Conservation (phyloP, 2,329 filamentous ascomycete genomes). For the Xylariales sp. region DNA sequence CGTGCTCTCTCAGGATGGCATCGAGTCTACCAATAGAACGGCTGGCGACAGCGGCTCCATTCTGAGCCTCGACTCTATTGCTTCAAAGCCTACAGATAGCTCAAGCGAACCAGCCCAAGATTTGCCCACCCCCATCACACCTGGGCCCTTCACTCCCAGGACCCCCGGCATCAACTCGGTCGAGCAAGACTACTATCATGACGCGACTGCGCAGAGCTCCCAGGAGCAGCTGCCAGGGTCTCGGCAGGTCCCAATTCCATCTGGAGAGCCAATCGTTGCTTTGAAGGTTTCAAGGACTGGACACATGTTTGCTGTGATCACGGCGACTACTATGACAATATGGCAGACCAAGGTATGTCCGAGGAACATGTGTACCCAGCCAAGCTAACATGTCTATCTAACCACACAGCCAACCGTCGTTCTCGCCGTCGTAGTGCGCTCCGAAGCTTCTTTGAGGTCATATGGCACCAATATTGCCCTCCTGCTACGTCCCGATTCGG, state of each 20-base stretch:
- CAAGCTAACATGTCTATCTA: too few relatives aligned
- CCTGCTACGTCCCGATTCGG: constrained; percentile 83
- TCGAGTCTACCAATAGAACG: constrained; percentile 34
- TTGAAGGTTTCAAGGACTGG: constrained; percentile 74
- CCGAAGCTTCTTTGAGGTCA: constrained; percentile 68
- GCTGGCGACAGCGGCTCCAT: constrained; percentile 29
- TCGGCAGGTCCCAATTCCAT: constrained; percentile 39
- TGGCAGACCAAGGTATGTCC: constrained; percentile 91
- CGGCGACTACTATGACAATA: constrained; percentile 77
- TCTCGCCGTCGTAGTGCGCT: constrained; percentile 79
- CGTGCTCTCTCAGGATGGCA: constrained; percentile 58
- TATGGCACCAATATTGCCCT: constrained; percentile 85
- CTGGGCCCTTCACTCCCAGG: constrained; percentile 46
- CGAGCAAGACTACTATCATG: constrained; percentile 45
- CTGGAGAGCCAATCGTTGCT: constrained; percentile 61
- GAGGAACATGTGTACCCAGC: too few relatives aligned
- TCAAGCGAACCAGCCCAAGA: constrained; percentile 28
- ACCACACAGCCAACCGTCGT: constrained; percentile 90
- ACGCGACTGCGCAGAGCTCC: constrained; percentile 23
- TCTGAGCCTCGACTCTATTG: constrained; percentile 17
- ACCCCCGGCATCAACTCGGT: constrained; percentile 57
- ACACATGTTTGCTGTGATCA: constrained; percentile 82
- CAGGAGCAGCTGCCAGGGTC: constrained; percentile 21
- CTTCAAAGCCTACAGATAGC: constrained; percentile 20
- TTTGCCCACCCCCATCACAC: constrained; percentile 24